Base-by-base conservation (phyloP, 1,139 yeast genomes). In the Yamadazyma mexicana region DNA sequence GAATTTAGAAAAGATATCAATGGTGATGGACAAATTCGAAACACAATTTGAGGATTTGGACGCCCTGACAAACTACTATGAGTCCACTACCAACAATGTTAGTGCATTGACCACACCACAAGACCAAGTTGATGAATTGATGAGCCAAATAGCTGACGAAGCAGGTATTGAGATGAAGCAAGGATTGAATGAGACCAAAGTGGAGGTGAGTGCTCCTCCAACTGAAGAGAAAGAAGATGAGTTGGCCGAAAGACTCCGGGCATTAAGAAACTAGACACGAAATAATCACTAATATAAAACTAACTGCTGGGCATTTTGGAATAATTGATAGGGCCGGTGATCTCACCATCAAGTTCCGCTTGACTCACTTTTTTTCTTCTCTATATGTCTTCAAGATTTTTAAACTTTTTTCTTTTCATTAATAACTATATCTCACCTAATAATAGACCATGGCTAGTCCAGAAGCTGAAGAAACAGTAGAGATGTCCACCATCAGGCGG, bases 1-100 rank as follows among this genome's bases (percentile, higher is more conserved):
- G 98, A 92, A 94, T 60, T 69, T 94, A 46, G 98, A 94, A 58
- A 78, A 80, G 52, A 92, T 94, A 30, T 87, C 97, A 6, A 65
- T 89, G 66, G 95, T 92, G 14, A 92, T 94, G 98, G 98, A 92
- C 62, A 91, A 88, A 61, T 94, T 94, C 59, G 99, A 94, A 61
- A 79, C 75, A 44, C 99, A 94, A 61, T 94, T 94, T 56, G 98
- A 94, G 60, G 98, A 94, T 56, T 70, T 94, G 52, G 98, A 94
- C 60, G 95, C 96, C 7, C 80, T 94, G 28, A 84, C 98, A 0
- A 87, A 89, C 50, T 94, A 92, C 59, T 92, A 92, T 61, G 98
- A 94, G 59, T 78, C 81, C 35, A 92, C 95, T 40, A 89, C 98
- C 5, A 83, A 84, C 45, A 87, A 83, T 44, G 89, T 95, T 34